A percentile compares a stretch with the other conserved stretches of the same genome.
These are phyloP conservation scores for Emericellopsis terricola DNA, from an alignment of 495 filamentous ascomycete species.

Conservation along the genomic window DNA sequence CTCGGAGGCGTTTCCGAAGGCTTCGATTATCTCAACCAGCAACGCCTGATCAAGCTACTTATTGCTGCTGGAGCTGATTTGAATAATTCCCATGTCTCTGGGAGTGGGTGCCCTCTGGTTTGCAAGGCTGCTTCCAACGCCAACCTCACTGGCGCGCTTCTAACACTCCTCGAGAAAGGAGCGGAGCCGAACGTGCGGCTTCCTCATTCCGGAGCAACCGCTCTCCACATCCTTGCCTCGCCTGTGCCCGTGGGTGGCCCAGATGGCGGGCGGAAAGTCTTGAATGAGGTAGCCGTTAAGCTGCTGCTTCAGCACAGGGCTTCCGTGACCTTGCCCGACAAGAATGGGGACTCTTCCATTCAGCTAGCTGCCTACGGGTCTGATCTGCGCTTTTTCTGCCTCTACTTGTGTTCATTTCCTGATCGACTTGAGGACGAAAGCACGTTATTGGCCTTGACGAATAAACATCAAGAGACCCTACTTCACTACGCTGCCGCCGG, in stretches of 20 bases:
- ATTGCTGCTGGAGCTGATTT: neutral
- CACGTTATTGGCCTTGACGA: neutral
- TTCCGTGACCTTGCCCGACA: neutral
- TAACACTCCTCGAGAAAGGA: neutral
- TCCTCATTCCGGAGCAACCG: neutral
- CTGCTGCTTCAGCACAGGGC: neutral
- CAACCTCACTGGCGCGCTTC: neutral
- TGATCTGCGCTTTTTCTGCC: neutral
- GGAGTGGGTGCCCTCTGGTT: neutral
- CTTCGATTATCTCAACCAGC: neutral
- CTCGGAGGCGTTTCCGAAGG: neutral
- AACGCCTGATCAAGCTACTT: neutral
- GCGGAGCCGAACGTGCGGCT: neutral
- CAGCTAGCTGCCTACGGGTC: neutral
- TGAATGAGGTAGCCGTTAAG: neutral
- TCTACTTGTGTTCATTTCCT: neutral
- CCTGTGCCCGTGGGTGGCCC: neutral
- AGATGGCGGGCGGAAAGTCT: neutral
- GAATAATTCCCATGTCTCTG: neutral
- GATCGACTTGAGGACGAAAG: neutral
- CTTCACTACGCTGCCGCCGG: conserved; percentile 10
- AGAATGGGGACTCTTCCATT: neutral
- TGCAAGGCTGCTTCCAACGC: neutral
- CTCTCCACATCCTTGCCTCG: neutral
- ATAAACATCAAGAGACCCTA: conserved; percentile 4